Percentiles rank a stretch among this genome's conserved stretches.
phyloP scores from a whole-genome alignment of 2,329 filamentous ascomycete species.

The Penicillium italicum region DNA sequence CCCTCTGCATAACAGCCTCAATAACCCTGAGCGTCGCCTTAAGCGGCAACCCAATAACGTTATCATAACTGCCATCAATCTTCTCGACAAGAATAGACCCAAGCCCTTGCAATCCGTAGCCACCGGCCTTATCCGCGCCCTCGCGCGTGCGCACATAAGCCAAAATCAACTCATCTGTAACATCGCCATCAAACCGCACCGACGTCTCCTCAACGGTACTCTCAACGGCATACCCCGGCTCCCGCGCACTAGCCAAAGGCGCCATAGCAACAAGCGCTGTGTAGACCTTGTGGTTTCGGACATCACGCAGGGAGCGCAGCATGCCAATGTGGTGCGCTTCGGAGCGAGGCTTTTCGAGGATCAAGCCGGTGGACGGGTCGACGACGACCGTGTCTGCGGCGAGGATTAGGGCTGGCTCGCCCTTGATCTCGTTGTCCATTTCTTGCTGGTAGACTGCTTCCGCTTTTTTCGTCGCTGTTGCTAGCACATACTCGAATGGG shows the following conservation, averaged over 20 bases:
- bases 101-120: conserved; percentile 88
- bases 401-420: conserved; percentile 79
- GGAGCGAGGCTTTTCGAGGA: conserved; percentile 85
- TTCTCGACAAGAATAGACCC: conserved; percentile 82
- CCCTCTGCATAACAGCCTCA: conserved; percentile 78
- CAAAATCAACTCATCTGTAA: conserved; percentile 78
- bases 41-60: conserved; percentile 87
- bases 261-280: conserved; percentile 82
- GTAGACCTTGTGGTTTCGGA: conserved; percentile 72
- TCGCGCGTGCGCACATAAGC: conserved; percentile 69
- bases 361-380: conserved; percentile 62
- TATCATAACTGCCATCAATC: conserved; percentile 87
- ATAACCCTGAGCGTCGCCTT: conserved; percentile 74
- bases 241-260: conserved; percentile 72
- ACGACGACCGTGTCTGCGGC: conserved; percentile 90
- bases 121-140: conserved; percentile 92
- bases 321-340: conserved; percentile 79
- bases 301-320: conserved; percentile 77
- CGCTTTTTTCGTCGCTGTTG: conserved; percentile 80
- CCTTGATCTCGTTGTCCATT: conserved; percentile 53
- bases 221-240: conserved; percentile 82
- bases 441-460: conserved; percentile 65
- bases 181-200: conserved; percentile 75
- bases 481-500: conserved; percentile 86
- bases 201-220: conserved; percentile 83